phyloP scores from a whole-genome alignment of 73 alveolate species.

The Paramecium caudatum region DNA sequence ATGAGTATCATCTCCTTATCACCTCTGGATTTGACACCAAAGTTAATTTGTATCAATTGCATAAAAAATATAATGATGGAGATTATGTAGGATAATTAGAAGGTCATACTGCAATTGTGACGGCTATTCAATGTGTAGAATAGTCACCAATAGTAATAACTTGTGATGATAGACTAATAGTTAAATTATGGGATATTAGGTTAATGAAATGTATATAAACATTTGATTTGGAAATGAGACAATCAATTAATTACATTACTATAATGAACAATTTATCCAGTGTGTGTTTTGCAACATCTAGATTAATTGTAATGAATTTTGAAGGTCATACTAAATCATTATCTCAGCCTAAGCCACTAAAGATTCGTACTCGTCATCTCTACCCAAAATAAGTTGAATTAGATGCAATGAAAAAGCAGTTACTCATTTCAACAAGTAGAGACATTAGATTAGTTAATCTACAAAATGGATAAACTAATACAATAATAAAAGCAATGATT shows the following conservation, averaged over 20 bases:
- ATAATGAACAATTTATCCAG: constrained; percentile 1
- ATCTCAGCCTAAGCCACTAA: constrained; percentile 13
- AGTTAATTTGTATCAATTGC: constrained; percentile 53
- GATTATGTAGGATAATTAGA: constrained; percentile 67
- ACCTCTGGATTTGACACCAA: constrained; percentile 72
- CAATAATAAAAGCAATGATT: constrained; percentile 51
- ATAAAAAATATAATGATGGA: constrained; percentile 72
- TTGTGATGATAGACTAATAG: constrained; percentile 68
- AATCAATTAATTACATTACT: constrained; percentile 31
- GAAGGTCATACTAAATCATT: constrained; percentile 52
- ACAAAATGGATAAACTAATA: constrained; percentile 57
- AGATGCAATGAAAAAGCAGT: constrained; percentile 31
- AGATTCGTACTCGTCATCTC: background rate
- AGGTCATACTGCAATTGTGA: constrained; percentile 73
- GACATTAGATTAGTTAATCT: constrained; percentile 53
- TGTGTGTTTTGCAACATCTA: constrained; percentile 61
- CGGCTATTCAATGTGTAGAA: constrained; percentile 75
- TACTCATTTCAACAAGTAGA: constrained; percentile 64
- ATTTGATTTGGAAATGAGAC: constrained; percentile 68
- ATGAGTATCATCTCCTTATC: constrained; percentile 60
- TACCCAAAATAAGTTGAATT: constrained; percentile 54
- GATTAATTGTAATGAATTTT: constrained; percentile 64
- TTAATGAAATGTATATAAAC: constrained; percentile 71
- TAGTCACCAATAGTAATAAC: constrained; percentile 74
- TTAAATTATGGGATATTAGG: constrained; percentile 77